A percentile compares a stretch with the other conserved stretches of the same genome.
These are phyloP conservation scores for Theileria annulata DNA, from an alignment of 169 alveolate genomes.

Conservation along the genomic window DNA sequence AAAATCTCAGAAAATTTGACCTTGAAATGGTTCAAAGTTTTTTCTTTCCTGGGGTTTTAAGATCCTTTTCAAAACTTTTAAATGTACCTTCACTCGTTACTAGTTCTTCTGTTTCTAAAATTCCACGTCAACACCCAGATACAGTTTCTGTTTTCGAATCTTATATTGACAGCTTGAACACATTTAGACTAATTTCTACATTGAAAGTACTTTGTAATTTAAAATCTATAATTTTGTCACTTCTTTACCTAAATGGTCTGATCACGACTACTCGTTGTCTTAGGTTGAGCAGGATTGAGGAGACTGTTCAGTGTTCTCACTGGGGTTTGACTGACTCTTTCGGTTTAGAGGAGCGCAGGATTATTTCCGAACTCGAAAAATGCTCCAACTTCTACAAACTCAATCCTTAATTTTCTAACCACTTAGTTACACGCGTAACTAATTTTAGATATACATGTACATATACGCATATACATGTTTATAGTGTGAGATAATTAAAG, in stretches of 20 bases:
- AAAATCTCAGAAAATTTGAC: slow-evolving; percentile 24
- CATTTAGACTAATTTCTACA: slow-evolving; percentile 1
- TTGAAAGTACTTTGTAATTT: slow-evolving; percentile 21
- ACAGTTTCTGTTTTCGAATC: not conserved
- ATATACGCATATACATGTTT: not conserved
- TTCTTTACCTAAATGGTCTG: slow-evolving; percentile 33
- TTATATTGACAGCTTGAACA: not conserved
- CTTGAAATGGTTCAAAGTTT: slow-evolving; percentile 42
- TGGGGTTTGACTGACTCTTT: slow-evolving; percentile 52
- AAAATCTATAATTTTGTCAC: slow-evolving; percentile 52
- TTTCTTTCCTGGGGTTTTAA: slow-evolving; percentile 28
- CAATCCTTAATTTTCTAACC: not conserved
- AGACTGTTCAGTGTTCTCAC: slow-evolving; percentile 45
- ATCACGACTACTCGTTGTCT: slow-evolving; percentile 34
- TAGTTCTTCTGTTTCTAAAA: slow-evolving; percentile 15
- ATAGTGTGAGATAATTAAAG: slow-evolving; percentile 12
- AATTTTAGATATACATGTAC: not conserved
- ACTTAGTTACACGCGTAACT: not conserved
- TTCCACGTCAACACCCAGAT: slow-evolving; percentile 38
- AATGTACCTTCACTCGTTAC: slow-evolving; percentile 19
- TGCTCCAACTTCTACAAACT: slow-evolving; percentile 5
- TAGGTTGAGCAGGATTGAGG: slow-evolving; percentile 55
- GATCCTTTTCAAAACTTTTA: slow-evolving; percentile 12
- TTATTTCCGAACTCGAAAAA: slow-evolving; percentile 15
- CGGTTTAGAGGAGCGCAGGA: slow-evolving; percentile 6